Conservation (phyloP, 176 grass and related monocot genomes). For the Oryza australiensis region DNA sequence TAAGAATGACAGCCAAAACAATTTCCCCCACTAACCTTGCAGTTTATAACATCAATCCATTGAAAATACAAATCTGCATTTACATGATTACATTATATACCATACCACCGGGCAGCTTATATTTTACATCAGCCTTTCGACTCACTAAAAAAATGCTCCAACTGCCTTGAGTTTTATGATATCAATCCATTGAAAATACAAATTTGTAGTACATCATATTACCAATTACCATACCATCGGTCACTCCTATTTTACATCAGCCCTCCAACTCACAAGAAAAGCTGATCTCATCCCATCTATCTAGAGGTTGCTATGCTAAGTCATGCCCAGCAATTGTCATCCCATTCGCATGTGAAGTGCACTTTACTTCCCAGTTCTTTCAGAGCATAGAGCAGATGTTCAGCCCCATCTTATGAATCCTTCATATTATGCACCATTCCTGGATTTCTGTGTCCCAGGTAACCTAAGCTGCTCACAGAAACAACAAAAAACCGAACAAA, state of each 20-base stretch:
- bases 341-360: background rate
- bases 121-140: too few relatives aligned
- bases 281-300: background rate
- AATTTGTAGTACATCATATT: background rate
- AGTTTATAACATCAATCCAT: background rate
- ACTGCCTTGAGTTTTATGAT: background rate
- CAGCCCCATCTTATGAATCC: background rate
- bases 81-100: background rate
- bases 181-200: background rate
- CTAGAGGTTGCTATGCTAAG: too few relatives aligned
- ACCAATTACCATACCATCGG: background rate
- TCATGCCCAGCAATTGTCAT: background rate
- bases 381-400: background rate
- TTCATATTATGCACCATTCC: constrained; percentile 31
- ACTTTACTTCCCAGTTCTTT: background rate
- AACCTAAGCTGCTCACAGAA: constrained; percentile 64
- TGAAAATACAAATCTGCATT: background rate
- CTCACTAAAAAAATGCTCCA: background rate
- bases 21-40: background rate
- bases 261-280: background rate
- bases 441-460: constrained; percentile 34
- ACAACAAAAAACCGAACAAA: background rate
- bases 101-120: background rate
- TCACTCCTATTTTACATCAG: background rate
- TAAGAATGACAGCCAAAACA: background rate